Evolutionary conservation across 768 basidiomycete species (phyloP).

Genomic region (Pulveroboletus sp.): DNA sequence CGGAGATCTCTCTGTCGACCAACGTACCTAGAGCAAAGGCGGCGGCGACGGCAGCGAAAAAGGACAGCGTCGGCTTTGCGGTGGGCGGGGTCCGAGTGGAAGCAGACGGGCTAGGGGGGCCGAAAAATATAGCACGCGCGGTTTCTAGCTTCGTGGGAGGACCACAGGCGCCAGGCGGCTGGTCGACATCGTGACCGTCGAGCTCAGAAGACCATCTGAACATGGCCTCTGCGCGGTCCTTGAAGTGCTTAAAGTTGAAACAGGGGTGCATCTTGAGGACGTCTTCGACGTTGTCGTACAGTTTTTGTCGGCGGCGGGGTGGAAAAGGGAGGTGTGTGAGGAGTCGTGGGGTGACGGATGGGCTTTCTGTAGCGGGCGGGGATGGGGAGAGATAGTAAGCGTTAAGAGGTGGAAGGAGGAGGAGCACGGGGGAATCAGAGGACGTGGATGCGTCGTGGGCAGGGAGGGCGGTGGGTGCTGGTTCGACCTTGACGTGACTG

Average conservation of each 20-base stretch:
- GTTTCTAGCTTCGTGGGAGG: slow-evolving; percentile 23
- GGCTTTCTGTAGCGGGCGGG: slow-evolving; percentile 21
- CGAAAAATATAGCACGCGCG: slow-evolving; percentile 33
- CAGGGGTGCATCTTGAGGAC: slow-evolving; percentile 47
- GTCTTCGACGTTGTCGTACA: slow-evolving; percentile 38
- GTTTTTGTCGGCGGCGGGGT: slow-evolving; percentile 34
- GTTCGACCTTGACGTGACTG: slow-evolving; percentile 36
- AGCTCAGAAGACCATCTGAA: slow-evolving; percentile 38
- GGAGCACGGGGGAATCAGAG: slow-evolving; percentile 21
- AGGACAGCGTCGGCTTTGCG: slow-evolving; percentile 29
- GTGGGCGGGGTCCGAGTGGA: slow-evolving; percentile 9
- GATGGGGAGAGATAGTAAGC: slow-evolving; percentile 22
- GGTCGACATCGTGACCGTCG: slow-evolving; percentile 19
- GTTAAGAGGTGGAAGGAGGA: slow-evolving; percentile 17
- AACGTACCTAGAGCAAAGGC: slow-evolving; percentile 58
- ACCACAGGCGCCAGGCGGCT: slow-evolving; percentile 23
- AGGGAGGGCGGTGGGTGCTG: slow-evolving; percentile 26
- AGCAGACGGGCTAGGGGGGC: slow-evolving; percentile 9
- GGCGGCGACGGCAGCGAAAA: slow-evolving; percentile 58
- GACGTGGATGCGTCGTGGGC: slow-evolving; percentile 10
- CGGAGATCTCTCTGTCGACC: slow-evolving; percentile 29
- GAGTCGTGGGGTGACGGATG: slow-evolving; percentile 37
- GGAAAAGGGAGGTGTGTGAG: slow-evolving; percentile 40
- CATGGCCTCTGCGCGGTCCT: slow-evolving; percentile 41
- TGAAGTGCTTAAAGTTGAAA: slow-evolving; percentile 47